phyloP scores from a whole-genome alignment of 2,329 filamentous ascomycete genomes.

The Exophiala mesophila region DNA sequence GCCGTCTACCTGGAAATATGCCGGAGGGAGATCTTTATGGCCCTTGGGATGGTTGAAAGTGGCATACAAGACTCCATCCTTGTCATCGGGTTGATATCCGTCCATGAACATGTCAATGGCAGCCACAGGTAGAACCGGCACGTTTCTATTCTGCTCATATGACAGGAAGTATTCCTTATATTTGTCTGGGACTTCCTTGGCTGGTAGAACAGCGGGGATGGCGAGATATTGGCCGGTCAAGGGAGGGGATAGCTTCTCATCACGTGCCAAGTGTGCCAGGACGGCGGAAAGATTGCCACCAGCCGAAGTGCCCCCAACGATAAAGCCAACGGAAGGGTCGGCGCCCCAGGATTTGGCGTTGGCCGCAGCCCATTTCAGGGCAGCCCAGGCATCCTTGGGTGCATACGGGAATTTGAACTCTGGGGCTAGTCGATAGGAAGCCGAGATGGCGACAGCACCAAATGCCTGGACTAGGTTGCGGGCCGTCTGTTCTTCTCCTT shows the following conservation, averaged over 20 bases:
- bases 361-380: conserved; percentile 28
- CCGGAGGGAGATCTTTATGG: conserved; percentile 28
- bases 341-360: conserved; percentile 37
- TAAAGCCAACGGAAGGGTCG: conserved; percentile 42
- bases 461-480: conserved; percentile 25
- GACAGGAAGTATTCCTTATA: conserved; percentile 31
- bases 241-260: conserved; percentile 35
- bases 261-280: conserved; percentile 33
- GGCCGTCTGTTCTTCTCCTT: conserved; percentile 24
- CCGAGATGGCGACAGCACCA: conserved; percentile 20
- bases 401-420: conserved; percentile 25
- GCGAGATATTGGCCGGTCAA: conserved; percentile 46
- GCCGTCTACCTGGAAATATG: conserved; percentile 29
- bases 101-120: conserved; percentile 28
- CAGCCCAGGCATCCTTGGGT: conserved; percentile 25
- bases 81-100: conserved; percentile 21
- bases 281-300: conserved; percentile 37
- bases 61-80: conserved; percentile 19
- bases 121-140: conserved; percentile 32
- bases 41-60: conserved; percentile 25
- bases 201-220: conserved; percentile 36
- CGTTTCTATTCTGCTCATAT: conserved; percentile 40
- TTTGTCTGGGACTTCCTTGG: conserved; percentile 33
- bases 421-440: conserved; percentile 24
- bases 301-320: conserved; percentile 48